These are phyloP conservation scores for Clonostachys rhizophaga DNA, from an alignment of 2,329 filamentous ascomycete genomes.

Conservation along the genomic window DNA sequence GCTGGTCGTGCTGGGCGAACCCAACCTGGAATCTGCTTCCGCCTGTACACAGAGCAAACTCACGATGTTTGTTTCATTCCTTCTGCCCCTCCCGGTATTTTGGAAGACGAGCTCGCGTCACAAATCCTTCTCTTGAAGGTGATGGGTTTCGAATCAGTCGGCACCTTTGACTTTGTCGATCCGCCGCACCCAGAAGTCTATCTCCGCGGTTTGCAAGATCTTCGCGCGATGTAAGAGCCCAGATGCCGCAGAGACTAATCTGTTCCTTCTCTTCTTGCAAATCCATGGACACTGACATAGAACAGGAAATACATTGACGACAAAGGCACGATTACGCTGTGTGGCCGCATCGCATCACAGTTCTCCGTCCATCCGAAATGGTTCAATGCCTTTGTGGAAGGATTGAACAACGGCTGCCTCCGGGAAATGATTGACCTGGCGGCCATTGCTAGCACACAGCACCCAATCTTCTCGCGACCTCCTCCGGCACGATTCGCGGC, in stretches of 20 bases:
- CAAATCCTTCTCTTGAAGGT: conserved; percentile 1
- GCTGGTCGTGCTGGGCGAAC: conserved; percentile 6
- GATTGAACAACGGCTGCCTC: conserved; percentile 2
- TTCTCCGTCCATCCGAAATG: conserved; percentile 4
- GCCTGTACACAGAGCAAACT: conserved; percentile 5
- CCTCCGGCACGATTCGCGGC: background rate
- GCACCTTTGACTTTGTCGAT: conserved; percentile 6
- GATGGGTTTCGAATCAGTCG: conserved; percentile 1
- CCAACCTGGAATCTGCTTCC: conserved; percentile 4
- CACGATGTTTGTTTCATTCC: conserved; percentile 4
- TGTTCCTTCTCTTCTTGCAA: no score
- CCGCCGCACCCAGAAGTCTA: conserved; percentile 6
- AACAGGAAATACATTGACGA: background rate
- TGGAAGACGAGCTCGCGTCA: background rate
- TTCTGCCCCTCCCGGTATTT: background rate
- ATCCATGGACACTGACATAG: background rate
- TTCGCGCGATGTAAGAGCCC: background rate
- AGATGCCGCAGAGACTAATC: background rate
- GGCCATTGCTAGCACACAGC: conserved; percentile 2
- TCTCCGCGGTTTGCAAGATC: conserved; percentile 6
- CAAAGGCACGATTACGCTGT: background rate
- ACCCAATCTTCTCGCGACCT: conserved; percentile 3
- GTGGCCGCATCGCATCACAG: background rate
- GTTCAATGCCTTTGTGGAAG: conserved; percentile 4
- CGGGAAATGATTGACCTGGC: conserved; percentile 5